Evolutionary conservation across 192 early-diverging fungal species (phyloP).

Genomic region (Linnemannia schmuckeri): DNA sequence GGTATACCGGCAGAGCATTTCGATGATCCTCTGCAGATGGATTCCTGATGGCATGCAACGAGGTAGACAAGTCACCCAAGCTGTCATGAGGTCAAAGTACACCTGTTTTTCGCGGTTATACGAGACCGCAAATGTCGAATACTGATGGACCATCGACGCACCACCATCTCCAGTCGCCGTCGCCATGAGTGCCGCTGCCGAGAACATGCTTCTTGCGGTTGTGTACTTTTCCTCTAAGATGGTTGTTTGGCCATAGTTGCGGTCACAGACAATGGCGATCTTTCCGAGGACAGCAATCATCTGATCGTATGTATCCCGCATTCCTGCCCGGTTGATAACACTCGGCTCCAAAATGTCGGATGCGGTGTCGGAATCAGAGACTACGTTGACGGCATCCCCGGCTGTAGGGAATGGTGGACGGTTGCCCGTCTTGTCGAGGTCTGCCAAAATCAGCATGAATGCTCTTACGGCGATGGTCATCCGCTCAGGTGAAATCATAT

Average conservation of each 20-base stretch:
- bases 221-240: slow-evolving; percentile 67
- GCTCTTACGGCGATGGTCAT: slow-evolving; percentile 81
- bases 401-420: slow-evolving; percentile 65
- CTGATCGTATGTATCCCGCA: slow-evolving; percentile 76
- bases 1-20: slow-evolving; percentile 84
- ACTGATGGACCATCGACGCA: slow-evolving; percentile 60
- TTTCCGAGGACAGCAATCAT: slow-evolving; percentile 75
- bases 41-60: slow-evolving; percentile 76
- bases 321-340: slow-evolving; percentile 68
- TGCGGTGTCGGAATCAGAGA: slow-evolving; percentile 39
- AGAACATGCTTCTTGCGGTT: slow-evolving; percentile 47
- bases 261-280: slow-evolving; percentile 72
- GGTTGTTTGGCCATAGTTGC: slow-evolving; percentile 60
- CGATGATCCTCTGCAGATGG: slow-evolving; percentile 73
- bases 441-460: slow-evolving; percentile 80
- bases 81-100: slow-evolving; percentile 76
- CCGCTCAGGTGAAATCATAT: slow-evolving; percentile 74
- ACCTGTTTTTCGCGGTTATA: slow-evolving; percentile 70
- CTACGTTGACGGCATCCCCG: slow-evolving; percentile 53
- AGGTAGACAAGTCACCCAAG: slow-evolving; percentile 81
- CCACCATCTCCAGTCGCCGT: slow-evolving; percentile 54
- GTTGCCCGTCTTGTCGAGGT: slow-evolving; percentile 68
- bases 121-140: slow-evolving; percentile 62
- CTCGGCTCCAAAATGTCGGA: slow-evolving; percentile 65
- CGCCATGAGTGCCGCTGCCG: slow-evolving; percentile 48